Percentiles rank a stretch among this genome's conserved stretches.
Conservation (phyloP, 2,329 filamentous ascomycete species). For the Alternaria conjuncta region DNA sequence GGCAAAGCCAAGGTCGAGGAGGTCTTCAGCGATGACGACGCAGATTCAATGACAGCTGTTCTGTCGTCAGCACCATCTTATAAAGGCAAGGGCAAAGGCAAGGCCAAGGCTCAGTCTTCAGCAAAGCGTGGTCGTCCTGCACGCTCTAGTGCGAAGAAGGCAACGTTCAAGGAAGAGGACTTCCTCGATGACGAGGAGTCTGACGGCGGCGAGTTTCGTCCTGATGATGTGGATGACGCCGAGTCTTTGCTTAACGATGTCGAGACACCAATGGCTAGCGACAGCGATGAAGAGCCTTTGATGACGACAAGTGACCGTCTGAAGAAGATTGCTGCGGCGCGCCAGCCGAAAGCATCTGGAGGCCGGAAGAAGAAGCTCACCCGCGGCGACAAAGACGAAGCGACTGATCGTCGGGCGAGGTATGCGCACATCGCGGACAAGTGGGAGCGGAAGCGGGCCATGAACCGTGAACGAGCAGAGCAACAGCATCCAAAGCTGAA, state of each 20-base stretch:
- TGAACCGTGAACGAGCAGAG: conserved; percentile 70
- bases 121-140: conserved; percentile 24
- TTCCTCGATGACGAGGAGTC: conserved; percentile 28
- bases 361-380: conserved; percentile 38
- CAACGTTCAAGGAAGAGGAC: conserved; percentile 21
- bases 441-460: conserved; percentile 57
- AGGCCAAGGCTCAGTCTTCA: conserved; percentile 14
- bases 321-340: conserved; percentile 18
- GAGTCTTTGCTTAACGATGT: conserved; percentile 25
- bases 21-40: conserved; percentile 11
- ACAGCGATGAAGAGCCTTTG: conserved; percentile 38
- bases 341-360: conserved; percentile 14
- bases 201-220: conserved; percentile 38
- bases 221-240: conserved; percentile 34
- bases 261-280: conserved; percentile 25
- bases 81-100: conserved; percentile 35
- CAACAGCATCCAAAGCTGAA: conserved; percentile 76
- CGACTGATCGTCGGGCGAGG: conserved; percentile 23
- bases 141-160: conserved; percentile 28
- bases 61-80: conserved; percentile 14
- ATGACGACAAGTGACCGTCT: conserved; percentile 26
- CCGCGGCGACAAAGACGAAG: conserved; percentile 27
- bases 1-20: conserved; percentile 19
- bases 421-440: conserved; percentile 47
- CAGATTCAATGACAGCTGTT: conserved; percentile 8